Conservation (phyloP, 805 yeast species). For the Jamesozyma lodderae region DNA sequence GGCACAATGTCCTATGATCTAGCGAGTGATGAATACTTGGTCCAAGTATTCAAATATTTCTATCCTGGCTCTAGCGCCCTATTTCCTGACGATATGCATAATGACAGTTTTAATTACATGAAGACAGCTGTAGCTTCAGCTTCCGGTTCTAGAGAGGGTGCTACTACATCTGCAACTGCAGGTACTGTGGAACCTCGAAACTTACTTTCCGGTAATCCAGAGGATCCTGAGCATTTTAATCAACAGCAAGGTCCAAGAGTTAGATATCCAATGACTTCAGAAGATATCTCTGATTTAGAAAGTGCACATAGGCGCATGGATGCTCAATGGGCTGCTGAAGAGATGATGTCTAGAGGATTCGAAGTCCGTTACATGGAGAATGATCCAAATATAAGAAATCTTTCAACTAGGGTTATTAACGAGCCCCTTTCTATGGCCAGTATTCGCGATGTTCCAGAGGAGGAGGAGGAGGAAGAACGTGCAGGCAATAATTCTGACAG, state of each 20-base stretch:
- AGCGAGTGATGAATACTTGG: constrained; percentile 24
- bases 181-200: too few species aligned
- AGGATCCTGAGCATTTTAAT: too few species aligned
- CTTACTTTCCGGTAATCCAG: too few species aligned
- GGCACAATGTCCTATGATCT: constrained; percentile 28
- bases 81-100: constrained; percentile 1
- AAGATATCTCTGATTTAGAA: not conserved
- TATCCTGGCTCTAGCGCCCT: constrained; percentile 11
- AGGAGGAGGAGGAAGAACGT: not conserved
- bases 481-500: too few species aligned
- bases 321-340: too few species aligned
- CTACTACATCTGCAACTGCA: not conserved
- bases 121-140: not conserved
- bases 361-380: too few species aligned
- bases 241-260: too few species aligned
- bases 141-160: not conserved
- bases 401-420: not conserved
- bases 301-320: too few species aligned
- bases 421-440: not conserved
- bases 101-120: not conserved
- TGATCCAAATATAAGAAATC: not conserved
- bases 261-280: not conserved
- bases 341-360: too few species aligned
- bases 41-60: constrained; percentile 27
- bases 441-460: not conserved